Evolutionary conservation across 1,284 basidiomycete species (phyloP), one percentile per base, ranked within the genome.

Genomic region (Tranzscheliella williamsii): DNA sequence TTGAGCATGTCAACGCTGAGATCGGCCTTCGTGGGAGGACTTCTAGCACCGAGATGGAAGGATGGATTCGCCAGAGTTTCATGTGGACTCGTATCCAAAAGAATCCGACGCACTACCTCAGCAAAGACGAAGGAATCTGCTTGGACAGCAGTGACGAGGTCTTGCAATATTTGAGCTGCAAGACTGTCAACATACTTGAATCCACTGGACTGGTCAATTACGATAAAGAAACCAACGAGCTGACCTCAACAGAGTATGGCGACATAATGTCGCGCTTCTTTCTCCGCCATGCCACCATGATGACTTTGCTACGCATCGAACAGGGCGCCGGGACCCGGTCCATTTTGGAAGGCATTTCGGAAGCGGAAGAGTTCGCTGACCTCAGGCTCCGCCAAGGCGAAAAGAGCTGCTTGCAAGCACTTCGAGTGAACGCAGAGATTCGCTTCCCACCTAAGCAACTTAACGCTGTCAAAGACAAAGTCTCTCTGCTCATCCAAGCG

Each of bases 351-450:
- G 42, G 45, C 2, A 23, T 79, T 12, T 46, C 64, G 0, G 36
- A 45, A n/a, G 75, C 78, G 3, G 47, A 61, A 7, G 79, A 79
- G 44, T 74, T 78, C 33, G 35, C 42, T 12, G 67, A 70, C n/a
- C 51, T 76, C 22, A 57, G 77, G 6, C 51, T 78, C 31, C 55
- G 78, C 23, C 53, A 57, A n/a, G 78, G 74, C n/a, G 79, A 79
- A 39, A 78, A 78, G 17, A 45, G 30, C 57, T 45, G 54, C 22
- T 47, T 50, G 27, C 18, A 37, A 8, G 26, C 17, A 11, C 42
- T 65, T 9, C 42, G 54, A n/a, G 47, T 42, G 4, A 43, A 70
- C 37, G 30, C 51, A 15, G 67, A 72, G 40, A 66, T 74, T 18
- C 72, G 72, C 17, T 74, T 50, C 30, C 62, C 70, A 5, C 70